Percentiles rank a stretch among this genome's conserved stretches.
Evolutionary conservation across 805 yeast genomes (phyloP).

Genomic region (Metschnikowia lachancei): DNA sequence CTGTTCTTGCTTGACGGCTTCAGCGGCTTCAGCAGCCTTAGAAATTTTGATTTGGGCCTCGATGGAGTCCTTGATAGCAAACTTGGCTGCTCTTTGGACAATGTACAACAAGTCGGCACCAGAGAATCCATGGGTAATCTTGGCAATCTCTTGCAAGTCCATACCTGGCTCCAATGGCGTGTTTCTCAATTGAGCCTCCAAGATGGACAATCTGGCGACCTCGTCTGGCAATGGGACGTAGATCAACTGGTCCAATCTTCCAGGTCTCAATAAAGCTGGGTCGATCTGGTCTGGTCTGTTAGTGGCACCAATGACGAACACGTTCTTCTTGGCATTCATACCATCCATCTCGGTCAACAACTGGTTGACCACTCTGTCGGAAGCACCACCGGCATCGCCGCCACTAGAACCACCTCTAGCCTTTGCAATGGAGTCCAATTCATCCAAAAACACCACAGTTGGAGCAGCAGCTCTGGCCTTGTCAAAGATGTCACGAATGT

Average conservation of each 20-base stretch:
- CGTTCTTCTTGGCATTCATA: conserved; percentile 99
- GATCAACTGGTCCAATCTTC: conserved; percentile 96
- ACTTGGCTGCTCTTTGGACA: conserved; percentile 98
- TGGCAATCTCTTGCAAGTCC: conserved; percentile 83
- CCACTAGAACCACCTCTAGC: conserved; percentile 75
- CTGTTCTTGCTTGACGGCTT: conserved; percentile 31
- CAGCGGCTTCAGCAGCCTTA: conserved; percentile 37
- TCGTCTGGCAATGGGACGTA: conserved; percentile 99
- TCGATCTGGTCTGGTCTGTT: conserved; percentile 99
- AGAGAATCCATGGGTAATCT: conserved; percentile 93
- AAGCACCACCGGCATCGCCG: conserved; percentile 90
- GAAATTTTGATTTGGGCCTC: conserved; percentile 58
- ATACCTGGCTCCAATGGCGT: conserved; percentile 98
- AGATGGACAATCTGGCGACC: conserved; percentile 85
- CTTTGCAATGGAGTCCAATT: conserved; percentile 95
- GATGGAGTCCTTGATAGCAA: conserved; percentile 96
- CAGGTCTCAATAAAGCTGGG: conserved; percentile 98
- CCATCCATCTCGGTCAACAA: conserved; percentile 98
- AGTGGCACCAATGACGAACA: conserved; percentile 98
- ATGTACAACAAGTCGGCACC: conserved; percentile 98
- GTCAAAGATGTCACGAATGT: conserved; percentile 95
- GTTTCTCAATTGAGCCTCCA: conserved; percentile 95
- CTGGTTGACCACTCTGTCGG: conserved; percentile 95
- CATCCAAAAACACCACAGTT: conserved; percentile 97
- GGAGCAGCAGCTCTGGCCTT: conserved; percentile 99